A percentile compares a stretch with the other conserved stretches of the same genome.
Conservation (phyloP, 192 early-diverging fungal species). For the Podila minutissima region DNA sequence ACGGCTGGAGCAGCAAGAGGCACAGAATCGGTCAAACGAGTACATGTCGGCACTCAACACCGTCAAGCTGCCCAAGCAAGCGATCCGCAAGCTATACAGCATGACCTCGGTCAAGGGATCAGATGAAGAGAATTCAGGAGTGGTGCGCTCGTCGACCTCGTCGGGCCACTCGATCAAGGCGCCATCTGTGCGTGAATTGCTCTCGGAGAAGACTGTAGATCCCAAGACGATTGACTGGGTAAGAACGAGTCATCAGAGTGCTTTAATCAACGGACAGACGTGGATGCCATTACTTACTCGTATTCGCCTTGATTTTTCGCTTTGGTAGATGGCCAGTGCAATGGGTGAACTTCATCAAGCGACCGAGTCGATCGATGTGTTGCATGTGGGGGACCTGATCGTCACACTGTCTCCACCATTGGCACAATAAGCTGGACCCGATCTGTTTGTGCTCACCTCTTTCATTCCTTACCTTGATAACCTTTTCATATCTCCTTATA, state of each 20-base stretch:
- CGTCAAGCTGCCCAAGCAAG: conserved; percentile 43
- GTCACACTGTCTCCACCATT: conserved; percentile 40
- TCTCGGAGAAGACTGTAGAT: conserved; percentile 48
- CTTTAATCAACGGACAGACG: neutral
- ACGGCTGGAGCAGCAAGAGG: conserved; percentile 43
- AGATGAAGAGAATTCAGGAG: neutral
- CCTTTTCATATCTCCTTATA: neutral
- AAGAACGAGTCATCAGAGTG: neutral
- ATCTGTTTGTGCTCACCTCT: neutral
- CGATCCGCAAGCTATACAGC: conserved; percentile 34
- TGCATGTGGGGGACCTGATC: conserved; percentile 43
- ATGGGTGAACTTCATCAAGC: conserved; percentile 49
- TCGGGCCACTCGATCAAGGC: conserved; percentile 42
- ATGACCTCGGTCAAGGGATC: conserved; percentile 41
- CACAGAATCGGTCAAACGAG: conserved; percentile 36
- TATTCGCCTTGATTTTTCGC: neutral
- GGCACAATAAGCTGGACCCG: neutral
- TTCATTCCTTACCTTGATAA: neutral
- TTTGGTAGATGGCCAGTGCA: conserved; percentile 37
- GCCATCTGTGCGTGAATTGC: conserved; percentile 43
- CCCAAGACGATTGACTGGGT: conserved; percentile 43
- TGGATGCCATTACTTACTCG: neutral
- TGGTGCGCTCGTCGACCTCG: conserved; percentile 17
- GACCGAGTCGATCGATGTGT: conserved; percentile 47
- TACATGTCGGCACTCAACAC: conserved; percentile 38